Evolutionary conservation across 2,329 filamentous ascomycete species (phyloP), one percentile per base, ranked within the genome.

Genomic region (Microdochium nivale): DNA sequence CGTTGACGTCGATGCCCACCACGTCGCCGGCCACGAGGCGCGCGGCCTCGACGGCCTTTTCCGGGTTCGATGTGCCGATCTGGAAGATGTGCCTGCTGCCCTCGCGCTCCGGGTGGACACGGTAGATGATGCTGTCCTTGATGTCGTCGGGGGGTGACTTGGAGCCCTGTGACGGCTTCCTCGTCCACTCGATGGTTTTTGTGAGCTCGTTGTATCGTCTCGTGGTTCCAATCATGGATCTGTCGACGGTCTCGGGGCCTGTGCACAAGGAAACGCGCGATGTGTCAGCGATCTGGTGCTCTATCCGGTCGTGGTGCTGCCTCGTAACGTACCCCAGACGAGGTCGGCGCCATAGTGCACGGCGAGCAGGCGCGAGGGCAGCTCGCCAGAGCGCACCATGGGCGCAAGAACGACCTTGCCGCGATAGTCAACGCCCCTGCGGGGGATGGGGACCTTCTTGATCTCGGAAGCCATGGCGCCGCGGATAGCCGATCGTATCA

Each of bases 311-410:
- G n/a, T n/a, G n/a, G n/a, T n/a, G n/a, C n/a, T n/a, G n/a, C n/a
- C n/a, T n/a, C n/a, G n/a, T n/a, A n/a, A 71, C 77, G 59, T 68
- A 88, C 86, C 92, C 92, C 94, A 99, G 58, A 99, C 94, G 16
- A 99, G 77, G 69, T 99, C 94, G 50, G 94, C 94, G 58, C 94
- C 94, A 67, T 99, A 97, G 64, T 95, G 88, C 55, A 99, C 81
- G 30, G 94, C 89, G 44, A 95, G 72, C 25, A 99, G 79, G 53
- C 94, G 85, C 37, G 89, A 94, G 2, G 94, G 92, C 54, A 96
- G 75, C 74, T 99, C 94, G 65, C 94, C 94, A n/a, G 90, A 95
- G 59, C 94, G 87, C 53, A 96, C 92, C 94, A 99, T 99, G 40
- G 94, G 94, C 55, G 94, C 94, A 56, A 99, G 86, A 46, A 97